These are phyloP conservation scores for Moesziomyces parantarcticus DNA, from an alignment of 1,284 basidiomycete genomes.

Conservation along the genomic window DNA sequence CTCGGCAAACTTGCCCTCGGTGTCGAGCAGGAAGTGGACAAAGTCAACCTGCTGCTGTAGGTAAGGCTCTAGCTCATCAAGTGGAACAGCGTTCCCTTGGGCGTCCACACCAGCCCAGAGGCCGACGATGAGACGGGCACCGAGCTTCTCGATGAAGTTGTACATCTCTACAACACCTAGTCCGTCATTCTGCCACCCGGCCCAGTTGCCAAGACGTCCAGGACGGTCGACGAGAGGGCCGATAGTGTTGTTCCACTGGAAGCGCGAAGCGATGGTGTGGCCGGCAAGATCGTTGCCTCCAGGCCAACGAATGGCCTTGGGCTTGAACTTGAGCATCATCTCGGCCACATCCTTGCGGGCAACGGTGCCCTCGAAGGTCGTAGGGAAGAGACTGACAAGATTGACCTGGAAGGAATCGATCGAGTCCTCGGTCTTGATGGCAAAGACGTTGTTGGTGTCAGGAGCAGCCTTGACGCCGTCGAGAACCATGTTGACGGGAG, in stretches of 20 bases:
- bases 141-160: slow-evolving; percentile 75
- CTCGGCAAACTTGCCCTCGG: slow-evolving; percentile 30
- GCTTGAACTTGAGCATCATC: slow-evolving; percentile 74
- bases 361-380: slow-evolving; percentile 38
- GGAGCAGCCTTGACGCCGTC: slow-evolving; percentile 6
- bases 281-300: slow-evolving; percentile 74
- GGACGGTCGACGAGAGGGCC: slow-evolving; percentile 71
- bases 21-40: slow-evolving; percentile 48
- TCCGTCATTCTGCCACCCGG: slow-evolving; percentile 69
- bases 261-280: slow-evolving; percentile 72
- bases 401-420: slow-evolving; percentile 43
- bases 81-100: slow-evolving; percentile 69
- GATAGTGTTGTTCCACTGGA: slow-evolving; percentile 78
- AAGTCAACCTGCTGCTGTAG: slow-evolving; percentile 70
- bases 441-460: slow-evolving; percentile 52
- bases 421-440: slow-evolving; percentile 25
- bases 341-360: slow-evolving; percentile 73
- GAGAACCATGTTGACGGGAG: slow-evolving; percentile 17
- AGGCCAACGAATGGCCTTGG: slow-evolving; percentile 77
- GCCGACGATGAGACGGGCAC: slow-evolving; percentile 74
- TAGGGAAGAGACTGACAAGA: slow-evolving; percentile 52
- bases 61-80: slow-evolving; percentile 73
- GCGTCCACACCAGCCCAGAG: slow-evolving; percentile 74
- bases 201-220: slow-evolving; percentile 73
- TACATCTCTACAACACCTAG: slow-evolving; percentile 76